Evolutionary conservation across 2,329 filamentous ascomycete species (phyloP).

Genomic region (Leptosphaerulina australis): DNA sequence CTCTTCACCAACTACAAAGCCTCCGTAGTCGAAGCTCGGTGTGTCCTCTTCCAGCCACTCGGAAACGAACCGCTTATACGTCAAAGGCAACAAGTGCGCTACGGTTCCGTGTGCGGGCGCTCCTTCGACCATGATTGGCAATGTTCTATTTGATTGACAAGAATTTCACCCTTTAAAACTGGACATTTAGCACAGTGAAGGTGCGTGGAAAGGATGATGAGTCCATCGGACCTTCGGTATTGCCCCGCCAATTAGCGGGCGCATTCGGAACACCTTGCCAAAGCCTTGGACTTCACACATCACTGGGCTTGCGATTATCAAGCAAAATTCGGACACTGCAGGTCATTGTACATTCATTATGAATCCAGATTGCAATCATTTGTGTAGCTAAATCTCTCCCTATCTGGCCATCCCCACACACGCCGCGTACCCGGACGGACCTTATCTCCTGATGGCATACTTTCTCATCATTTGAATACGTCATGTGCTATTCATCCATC

Average conservation of each 20-base stretch:
- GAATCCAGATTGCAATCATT: too few species aligned
- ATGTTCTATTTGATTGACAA: too few species aligned
- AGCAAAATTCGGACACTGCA: too few species aligned
- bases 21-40: constrained; percentile 94
- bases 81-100: constrained; percentile 78
- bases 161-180: too few species aligned
- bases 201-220: constrained; percentile 6
- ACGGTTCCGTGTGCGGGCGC: constrained; percentile 64
- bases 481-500: constrained; percentile 47
- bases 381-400: too few species aligned
- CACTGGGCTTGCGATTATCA: too few species aligned
- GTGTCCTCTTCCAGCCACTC: constrained; percentile 95
- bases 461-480: too few species aligned
- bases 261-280: constrained; percentile 17
- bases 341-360: too few species aligned
- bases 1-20: constrained; percentile 86
- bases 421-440: too few species aligned
- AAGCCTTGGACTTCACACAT: too few species aligned
- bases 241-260: constrained; percentile 20
- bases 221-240: constrained; percentile 14
- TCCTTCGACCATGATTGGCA: constrained; percentile 57
- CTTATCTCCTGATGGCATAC: too few species aligned
- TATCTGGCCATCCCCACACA: too few species aligned
- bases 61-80: constrained; percentile 80
- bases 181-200: background rate